Percentiles rank a stretch among this genome's conserved stretches.
phyloP scores from a whole-genome alignment of 1,284 basidiomycete species.

The Cryptococcus hybrid region DNA sequence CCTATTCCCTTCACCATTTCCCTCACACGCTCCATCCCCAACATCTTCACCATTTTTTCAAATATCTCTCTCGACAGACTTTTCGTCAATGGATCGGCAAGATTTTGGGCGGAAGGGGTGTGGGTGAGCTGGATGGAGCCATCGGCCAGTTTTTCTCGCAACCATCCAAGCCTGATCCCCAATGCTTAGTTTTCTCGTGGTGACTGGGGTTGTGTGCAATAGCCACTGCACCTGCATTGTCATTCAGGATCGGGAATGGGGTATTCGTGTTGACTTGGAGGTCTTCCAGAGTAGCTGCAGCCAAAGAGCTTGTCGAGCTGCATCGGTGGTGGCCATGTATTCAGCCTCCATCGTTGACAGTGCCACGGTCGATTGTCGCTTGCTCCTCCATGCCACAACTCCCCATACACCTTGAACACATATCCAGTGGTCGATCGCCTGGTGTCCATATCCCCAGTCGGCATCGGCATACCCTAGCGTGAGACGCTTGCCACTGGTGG shows the following conservation, averaged over 20 bases:
- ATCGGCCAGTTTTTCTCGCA: too few species aligned
- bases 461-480: slow-evolving; percentile 7
- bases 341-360: slow-evolving; percentile 6
- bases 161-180: too few species aligned
- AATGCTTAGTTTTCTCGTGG: too few species aligned
- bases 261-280: not conserved
- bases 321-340: not conserved
- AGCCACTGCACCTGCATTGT: slow-evolving; percentile 50
- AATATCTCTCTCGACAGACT: too few species aligned
- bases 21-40: too few species aligned
- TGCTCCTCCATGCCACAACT: slow-evolving; percentile 18
- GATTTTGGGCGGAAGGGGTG: too few species aligned
- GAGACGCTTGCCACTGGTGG: slow-evolving; percentile 13
- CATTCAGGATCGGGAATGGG: slow-evolving; percentile 13
- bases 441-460: not conserved
- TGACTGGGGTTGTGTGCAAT: slow-evolving; percentile 15
- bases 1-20: too few species aligned
- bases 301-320: slow-evolving; percentile 11
- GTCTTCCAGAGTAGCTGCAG: slow-evolving; percentile 6
- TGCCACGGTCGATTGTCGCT: slow-evolving; percentile 17
- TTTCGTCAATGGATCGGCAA: too few species aligned
- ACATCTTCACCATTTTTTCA: too few species aligned
- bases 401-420: slow-evolving; percentile 8
- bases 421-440: slow-evolving; percentile 15
- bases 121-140: too few species aligned